Evolutionary conservation across 2,329 filamentous ascomycete genomes (phyloP).

Genomic region (Rugonectria rugulosa): DNA sequence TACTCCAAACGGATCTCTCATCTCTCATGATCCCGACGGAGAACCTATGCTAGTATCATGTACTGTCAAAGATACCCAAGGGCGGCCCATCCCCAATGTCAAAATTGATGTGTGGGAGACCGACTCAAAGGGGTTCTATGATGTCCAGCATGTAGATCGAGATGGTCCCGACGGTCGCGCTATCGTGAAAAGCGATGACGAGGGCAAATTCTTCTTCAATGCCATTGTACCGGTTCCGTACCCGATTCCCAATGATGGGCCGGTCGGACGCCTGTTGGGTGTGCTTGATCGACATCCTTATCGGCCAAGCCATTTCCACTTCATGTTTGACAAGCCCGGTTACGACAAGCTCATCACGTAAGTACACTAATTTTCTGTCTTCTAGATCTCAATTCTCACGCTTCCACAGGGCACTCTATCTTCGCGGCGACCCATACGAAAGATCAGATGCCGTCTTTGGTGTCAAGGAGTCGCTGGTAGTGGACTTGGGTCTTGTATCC

Average conservation of each 20-base stretch:
- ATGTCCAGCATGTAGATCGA: slow-evolving; percentile 73
- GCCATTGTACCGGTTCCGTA: slow-evolving; percentile 86
- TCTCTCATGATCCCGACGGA: slow-evolving; percentile 71
- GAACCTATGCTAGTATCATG: slow-evolving; percentile 73
- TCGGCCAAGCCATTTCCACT: slow-evolving; percentile 82
- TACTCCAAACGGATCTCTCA: slow-evolving; percentile 60
- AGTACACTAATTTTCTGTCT: not conserved
- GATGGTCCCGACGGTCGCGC: slow-evolving; percentile 47
- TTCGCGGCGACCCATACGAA: slow-evolving; percentile 82
- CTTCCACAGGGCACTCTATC: slow-evolving; percentile 73
- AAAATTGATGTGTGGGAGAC: slow-evolving; percentile 84
- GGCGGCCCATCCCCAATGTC: slow-evolving; percentile 65
- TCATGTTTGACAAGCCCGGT: slow-evolving; percentile 74
- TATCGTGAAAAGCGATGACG: slow-evolving; percentile 38
- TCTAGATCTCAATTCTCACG: not conserved
- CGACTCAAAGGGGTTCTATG: slow-evolving; percentile 76
- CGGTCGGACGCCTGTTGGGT: slow-evolving; percentile 76
- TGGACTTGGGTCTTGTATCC: slow-evolving; percentile 57
- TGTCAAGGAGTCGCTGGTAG: slow-evolving; percentile 81
- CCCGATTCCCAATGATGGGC: slow-evolving; percentile 83
- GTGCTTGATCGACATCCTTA: slow-evolving; percentile 74
- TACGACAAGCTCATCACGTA: slow-evolving; percentile 24
- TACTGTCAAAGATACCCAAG: slow-evolving; percentile 68
- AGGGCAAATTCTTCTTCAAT: slow-evolving; percentile 73
- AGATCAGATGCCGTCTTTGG: slow-evolving; percentile 86